phyloP scores from a whole-genome alignment of 208 protist genomes.

The Acanthamoeba healyi region DNA sequence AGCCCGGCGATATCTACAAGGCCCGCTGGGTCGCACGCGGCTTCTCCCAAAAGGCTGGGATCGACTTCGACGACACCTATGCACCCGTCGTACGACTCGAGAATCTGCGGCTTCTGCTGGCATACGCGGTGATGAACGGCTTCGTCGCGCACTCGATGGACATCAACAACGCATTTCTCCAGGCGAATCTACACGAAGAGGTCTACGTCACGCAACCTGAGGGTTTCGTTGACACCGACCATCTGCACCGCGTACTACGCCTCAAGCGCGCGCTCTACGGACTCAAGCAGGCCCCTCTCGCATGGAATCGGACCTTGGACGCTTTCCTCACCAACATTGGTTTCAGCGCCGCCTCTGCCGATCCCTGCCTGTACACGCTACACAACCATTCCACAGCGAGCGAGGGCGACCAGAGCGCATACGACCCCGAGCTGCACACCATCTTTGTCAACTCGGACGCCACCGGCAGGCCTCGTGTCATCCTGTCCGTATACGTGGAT shows the following conservation, averaged over 20 bases:
- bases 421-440: neutral
- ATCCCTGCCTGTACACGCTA: slow-evolving; percentile 13
- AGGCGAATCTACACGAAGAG: slow-evolving; percentile 22
- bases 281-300: slow-evolving; percentile 44
- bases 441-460: neutral
- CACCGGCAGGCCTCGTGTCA: neutral
- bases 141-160: slow-evolving; percentile 7
- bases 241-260: slow-evolving; percentile 3
- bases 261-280: slow-evolving; percentile 49
- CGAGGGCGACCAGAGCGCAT: neutral
- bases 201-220: slow-evolving; percentile 52
- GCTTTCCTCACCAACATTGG: neutral
- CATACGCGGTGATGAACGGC: neutral
- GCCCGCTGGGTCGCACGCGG: neutral
- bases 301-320: slow-evolving; percentile 21
- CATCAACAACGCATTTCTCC: slow-evolving; percentile 45
- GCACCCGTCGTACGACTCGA: neutral
- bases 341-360: neutral
- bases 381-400: neutral
- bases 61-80: slow-evolving; percentile 31
- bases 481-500: slow-evolving; percentile 29
- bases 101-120: slow-evolving; percentile 2
- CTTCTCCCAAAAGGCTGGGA: neutral
- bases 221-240: neutral
- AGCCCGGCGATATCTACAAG: neutral